Percentiles rank a stretch among this genome's conserved stretches.
phyloP scores from a whole-genome alignment of 1,139 yeast genomes.

The Saccharomyces hybrid region DNA sequence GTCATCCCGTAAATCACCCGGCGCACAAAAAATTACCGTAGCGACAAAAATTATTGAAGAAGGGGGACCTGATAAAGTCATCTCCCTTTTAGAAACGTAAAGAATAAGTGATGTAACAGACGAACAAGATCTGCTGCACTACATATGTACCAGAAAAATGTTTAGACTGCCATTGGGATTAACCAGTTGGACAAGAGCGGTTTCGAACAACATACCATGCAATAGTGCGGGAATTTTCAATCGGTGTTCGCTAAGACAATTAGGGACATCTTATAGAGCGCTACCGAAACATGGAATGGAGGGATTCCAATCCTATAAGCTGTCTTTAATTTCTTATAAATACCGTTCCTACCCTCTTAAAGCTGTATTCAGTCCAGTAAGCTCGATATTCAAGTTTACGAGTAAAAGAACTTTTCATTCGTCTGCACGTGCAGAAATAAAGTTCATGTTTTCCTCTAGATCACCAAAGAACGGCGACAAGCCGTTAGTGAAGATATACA shows the following conservation, averaged over 20 bases:
- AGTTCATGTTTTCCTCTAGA: neutral
- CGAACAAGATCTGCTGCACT: neutral
- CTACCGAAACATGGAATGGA: neutral
- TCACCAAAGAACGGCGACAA: neutral
- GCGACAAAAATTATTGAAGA: no score
- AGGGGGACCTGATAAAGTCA: no score
- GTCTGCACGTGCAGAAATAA: neutral
- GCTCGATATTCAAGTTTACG: neutral
- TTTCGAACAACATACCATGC: neutral
- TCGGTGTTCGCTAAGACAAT: neutral
- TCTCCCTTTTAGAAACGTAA: neutral
- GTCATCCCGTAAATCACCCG: neutral
- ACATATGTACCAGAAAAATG: neutral
- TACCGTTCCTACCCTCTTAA: neutral
- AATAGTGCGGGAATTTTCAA: neutral
- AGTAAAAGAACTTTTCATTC: conserved; percentile 2
- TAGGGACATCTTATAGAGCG: neutral
- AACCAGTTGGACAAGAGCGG: neutral
- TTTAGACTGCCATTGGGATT: neutral
- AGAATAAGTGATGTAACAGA: neutral
- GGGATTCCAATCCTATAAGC: neutral
- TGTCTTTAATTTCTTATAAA: neutral
- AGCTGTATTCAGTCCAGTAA: neutral
- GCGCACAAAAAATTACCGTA: neutral
- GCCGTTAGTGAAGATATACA: conserved; percentile 1